A percentile compares a stretch with the other conserved stretches of the same genome.
Conservation (phyloP, 106 monocot genomes). For the Agapanthus africanus region DNA sequence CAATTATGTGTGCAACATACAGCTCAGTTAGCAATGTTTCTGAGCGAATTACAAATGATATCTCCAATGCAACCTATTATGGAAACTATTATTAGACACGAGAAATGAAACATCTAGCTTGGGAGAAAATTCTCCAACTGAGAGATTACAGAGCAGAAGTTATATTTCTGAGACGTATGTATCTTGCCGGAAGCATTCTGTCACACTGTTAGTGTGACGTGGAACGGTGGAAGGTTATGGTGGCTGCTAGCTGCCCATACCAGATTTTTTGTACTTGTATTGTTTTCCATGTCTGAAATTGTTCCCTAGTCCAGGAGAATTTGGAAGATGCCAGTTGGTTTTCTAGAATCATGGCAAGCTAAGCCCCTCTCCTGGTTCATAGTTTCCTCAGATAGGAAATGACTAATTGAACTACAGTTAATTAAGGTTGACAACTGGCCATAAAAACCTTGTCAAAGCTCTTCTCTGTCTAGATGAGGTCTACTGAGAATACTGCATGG, state of each 20-base stretch:
- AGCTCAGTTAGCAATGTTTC: slow-evolving; percentile 72
- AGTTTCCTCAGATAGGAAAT: too few species aligned
- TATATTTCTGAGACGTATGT: not conserved
- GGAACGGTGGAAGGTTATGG: not conserved
- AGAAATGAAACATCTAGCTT: not conserved
- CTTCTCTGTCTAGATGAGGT: not conserved
- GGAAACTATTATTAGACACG: not conserved
- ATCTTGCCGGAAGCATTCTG: not conserved
- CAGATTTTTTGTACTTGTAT: not conserved
- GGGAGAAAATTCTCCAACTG: not conserved
- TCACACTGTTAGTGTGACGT: not conserved
- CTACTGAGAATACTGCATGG: not conserved
- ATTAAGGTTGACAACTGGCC: too few species aligned
- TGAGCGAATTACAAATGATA: slow-evolving; percentile 57
- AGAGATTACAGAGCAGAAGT: not conserved
- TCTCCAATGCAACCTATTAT: slow-evolving; percentile 61
- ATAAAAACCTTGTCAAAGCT: too few species aligned
- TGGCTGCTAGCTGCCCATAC: not conserved
- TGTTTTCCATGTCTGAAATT: not conserved
- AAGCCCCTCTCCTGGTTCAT: too few species aligned
- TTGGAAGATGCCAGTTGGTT: too few species aligned
- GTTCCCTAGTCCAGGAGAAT: too few species aligned
- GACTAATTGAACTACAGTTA: too few species aligned
- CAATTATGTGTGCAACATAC: slow-evolving; percentile 67
- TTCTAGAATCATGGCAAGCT: too few species aligned